Conservation (phyloP, 495 filamentous ascomycete species). For the Hypoxylon fuscum region DNA sequence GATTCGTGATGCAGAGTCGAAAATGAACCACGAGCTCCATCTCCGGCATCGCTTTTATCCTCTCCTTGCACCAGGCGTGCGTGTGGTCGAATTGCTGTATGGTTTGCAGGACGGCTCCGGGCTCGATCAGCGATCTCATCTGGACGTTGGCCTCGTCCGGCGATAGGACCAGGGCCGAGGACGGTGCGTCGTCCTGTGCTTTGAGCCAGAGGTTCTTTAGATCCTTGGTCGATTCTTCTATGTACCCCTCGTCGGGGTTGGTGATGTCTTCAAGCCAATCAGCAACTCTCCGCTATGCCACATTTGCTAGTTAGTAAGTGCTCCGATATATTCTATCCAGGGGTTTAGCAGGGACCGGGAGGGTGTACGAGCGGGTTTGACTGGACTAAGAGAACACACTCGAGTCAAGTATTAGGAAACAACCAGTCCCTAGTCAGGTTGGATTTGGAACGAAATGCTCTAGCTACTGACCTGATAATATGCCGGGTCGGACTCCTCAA, state of each 20-base stretch:
- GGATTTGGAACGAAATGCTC: not conserved
- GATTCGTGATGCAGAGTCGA: constrained; percentile 30
- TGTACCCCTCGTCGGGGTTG: constrained; percentile 12
- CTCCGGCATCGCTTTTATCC: constrained; percentile 24
- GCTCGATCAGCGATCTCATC: constrained; percentile 27
- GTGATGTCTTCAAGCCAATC: constrained; percentile 26
- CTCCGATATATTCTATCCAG: not conserved
- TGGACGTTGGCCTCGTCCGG: constrained; percentile 7
- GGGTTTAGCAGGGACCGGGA: not conserved
- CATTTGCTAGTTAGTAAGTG: constrained; percentile 10
- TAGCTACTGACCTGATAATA: constrained; percentile 31
- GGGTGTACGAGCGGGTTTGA: too few species aligned
- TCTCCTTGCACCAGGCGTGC: constrained; percentile 21
- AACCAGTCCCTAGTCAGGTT: not conserved
- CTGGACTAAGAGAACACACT: not conserved
- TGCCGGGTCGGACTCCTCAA: constrained; percentile 28
- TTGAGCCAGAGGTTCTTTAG: constrained; percentile 31
- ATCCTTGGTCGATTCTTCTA: constrained; percentile 20
- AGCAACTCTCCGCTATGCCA: constrained; percentile 19
- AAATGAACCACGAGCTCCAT: constrained; percentile 37
- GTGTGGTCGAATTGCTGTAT: constrained; percentile 30
- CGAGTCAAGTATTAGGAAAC: not conserved
- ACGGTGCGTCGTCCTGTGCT: constrained; percentile 25
- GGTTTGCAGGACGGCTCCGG: constrained; percentile 20
- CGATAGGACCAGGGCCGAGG: constrained; percentile 15